A percentile compares a stretch with the other conserved stretches of the same genome.
These are phyloP conservation scores for Trametes polyzona DNA, from an alignment of 1,284 basidiomycete genomes.

Conservation along the genomic window DNA sequence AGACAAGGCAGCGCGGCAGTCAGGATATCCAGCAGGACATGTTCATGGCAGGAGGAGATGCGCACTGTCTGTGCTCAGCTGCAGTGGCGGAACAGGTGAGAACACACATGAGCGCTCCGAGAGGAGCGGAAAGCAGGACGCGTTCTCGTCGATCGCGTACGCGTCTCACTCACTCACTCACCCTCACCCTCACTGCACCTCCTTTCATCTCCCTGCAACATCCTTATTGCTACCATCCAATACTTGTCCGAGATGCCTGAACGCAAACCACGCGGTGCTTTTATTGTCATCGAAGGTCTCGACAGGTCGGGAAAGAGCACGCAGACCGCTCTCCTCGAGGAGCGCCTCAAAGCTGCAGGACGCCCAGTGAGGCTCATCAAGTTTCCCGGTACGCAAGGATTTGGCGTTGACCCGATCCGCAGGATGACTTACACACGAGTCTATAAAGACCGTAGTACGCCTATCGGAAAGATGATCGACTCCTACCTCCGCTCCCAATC, in stretches of 20 bases:
- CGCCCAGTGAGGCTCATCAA: constrained; percentile 63
- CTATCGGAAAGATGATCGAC: constrained; percentile 94
- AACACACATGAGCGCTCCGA: constrained; percentile 6
- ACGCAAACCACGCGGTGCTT: constrained; percentile 75
- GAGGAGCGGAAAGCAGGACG: constrained; percentile 1
- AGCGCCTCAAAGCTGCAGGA: constrained; percentile 48
- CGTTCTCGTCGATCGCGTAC: constrained; percentile 9
- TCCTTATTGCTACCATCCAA: not conserved
- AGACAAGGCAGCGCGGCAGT: too few relatives aligned
- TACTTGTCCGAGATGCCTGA: constrained; percentile 28
- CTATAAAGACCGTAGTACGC: constrained; percentile 81
- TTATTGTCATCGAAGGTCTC: constrained; percentile 94
- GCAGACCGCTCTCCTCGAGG: constrained; percentile 68
- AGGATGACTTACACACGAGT: not conserved
- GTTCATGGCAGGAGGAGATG: not conserved
- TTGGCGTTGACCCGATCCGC: not conserved
- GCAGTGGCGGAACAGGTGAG: not conserved
- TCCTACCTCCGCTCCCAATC: constrained; percentile 84
- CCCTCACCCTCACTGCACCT: too few relatives aligned
- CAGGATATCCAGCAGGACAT: not conserved
- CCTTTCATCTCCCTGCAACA: not conserved
- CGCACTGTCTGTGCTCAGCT: not conserved
- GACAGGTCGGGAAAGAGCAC: constrained; percentile 93
- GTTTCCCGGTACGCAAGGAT: constrained; percentile 80
- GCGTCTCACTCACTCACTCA: not conserved